A percentile compares a stretch with the other conserved stretches of the same genome.
Conservation (phyloP, 2,329 filamentous ascomycete genomes). For the Plenodomus biglobosus region DNA sequence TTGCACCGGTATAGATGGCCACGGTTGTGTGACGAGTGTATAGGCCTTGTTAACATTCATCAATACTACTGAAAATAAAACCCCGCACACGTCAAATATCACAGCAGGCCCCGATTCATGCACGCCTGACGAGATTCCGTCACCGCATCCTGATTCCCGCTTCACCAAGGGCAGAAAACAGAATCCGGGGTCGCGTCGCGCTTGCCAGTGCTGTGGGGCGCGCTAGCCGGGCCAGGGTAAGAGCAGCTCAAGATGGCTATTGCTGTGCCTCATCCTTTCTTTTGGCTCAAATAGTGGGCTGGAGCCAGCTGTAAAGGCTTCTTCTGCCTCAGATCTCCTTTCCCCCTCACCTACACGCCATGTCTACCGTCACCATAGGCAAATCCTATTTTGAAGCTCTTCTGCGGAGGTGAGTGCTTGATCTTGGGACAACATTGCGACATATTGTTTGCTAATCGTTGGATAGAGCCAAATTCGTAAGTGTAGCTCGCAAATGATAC, state of each 20-base stretch:
- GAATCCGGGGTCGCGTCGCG: conserved; percentile 17
- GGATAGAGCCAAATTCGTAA: conserved; percentile 53
- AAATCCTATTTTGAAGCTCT: conserved; percentile 64
- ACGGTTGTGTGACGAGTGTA: not conserved
- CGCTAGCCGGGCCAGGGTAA: not conserved
- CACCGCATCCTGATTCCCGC: not conserved
- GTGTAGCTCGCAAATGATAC: conserved; percentile 24
- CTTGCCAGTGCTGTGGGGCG: conserved; percentile 18
- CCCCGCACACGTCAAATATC: too few species aligned
- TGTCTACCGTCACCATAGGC: conserved; percentile 59
- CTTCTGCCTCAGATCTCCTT: conserved; percentile 6
- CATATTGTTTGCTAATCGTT: conserved; percentile 26
- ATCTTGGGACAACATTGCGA: conserved; percentile 1
- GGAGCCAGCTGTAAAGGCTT: conserved; percentile 6
- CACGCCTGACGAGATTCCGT: not conserved
- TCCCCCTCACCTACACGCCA: conserved; percentile 23
- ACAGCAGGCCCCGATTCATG: not conserved
- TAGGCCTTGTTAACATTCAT: not conserved
- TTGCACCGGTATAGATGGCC: conserved; percentile 2
- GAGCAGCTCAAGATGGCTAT: conserved; percentile 4
- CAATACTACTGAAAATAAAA: too few species aligned
- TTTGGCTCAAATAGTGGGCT: conserved; percentile 5
- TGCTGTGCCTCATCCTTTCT: conserved; percentile 8
- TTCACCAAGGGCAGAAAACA: not conserved
- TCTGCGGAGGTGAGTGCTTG: conserved; percentile 58